These are phyloP conservation scores for Colletotrichum karsti DNA, from an alignment of 2,329 filamentous ascomycete genomes.

Conservation along the genomic window DNA sequence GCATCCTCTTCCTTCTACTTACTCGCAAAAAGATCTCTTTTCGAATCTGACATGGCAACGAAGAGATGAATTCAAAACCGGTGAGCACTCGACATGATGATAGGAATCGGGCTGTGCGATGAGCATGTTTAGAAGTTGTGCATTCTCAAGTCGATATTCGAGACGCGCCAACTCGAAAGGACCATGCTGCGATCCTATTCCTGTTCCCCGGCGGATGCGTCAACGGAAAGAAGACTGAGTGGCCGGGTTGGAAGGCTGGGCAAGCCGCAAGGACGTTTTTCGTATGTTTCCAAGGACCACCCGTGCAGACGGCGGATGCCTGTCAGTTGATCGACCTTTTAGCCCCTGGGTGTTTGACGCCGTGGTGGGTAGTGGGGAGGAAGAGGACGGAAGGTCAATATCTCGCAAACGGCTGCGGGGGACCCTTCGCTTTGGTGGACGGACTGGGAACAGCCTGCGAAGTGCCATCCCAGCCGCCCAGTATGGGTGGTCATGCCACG, in stretches of 20 bases:
- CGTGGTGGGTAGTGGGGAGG: background rate
- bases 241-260: too few relatives aligned
- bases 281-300: background rate
- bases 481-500: constrained; percentile 13
- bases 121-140: background rate
- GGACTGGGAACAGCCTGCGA: constrained; percentile 8
- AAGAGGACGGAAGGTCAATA: background rate
- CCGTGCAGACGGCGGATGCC: background rate
- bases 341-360: constrained; percentile 20
- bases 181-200: background rate
- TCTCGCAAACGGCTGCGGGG: background rate
- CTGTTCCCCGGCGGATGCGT: background rate
- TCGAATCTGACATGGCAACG: background rate
- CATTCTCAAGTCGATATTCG: constrained; percentile 8
- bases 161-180: constrained; percentile 1
- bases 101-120: background rate
- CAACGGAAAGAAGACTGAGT: background rate
- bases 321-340: constrained; percentile 16
- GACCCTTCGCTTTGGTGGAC: constrained; percentile 5
- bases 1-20: too few relatives aligned
- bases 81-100: background rate
- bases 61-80: background rate
- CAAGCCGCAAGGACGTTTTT: background rate
- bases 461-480: constrained; percentile 10
- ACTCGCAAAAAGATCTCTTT: background rate